Conservation (phyloP, 2,329 filamentous ascomycete genomes). For the Calonectria fujianensis region DNA sequence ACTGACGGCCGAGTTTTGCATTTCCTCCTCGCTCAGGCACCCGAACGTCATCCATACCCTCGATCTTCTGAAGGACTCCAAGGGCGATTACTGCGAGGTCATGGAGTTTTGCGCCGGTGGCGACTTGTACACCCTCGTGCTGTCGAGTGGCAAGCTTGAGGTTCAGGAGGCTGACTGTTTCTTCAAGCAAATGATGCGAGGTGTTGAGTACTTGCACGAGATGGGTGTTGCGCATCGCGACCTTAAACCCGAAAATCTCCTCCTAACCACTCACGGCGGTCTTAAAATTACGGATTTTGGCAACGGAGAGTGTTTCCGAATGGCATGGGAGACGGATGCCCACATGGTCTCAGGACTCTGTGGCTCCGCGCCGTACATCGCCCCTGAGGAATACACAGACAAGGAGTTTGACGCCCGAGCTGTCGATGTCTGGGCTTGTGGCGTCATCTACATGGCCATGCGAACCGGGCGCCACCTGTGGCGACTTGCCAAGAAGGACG, state of each 20-base stretch:
- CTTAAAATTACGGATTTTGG: conserved; percentile 99
- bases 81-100: conserved; percentile 98
- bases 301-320: conserved; percentile 98
- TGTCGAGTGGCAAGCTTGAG: conserved; percentile 93
- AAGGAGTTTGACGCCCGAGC: conserved; percentile 97
- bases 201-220: conserved; percentile 98
- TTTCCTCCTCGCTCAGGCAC: conserved; percentile 96
- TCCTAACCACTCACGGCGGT: conserved; percentile 92
- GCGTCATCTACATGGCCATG: conserved; percentile 99
- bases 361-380: conserved; percentile 97
- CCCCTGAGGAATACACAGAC: conserved; percentile 95
- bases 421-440: conserved; percentile 99
- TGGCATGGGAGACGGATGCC: conserved; percentile 99
- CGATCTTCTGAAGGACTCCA: conserved; percentile 94
- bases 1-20: conserved; percentile 97
- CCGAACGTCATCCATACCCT: conserved; percentile 99
- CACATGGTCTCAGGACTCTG: conserved; percentile 99
- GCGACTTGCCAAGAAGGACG: conserved; percentile 96
- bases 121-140: conserved; percentile 94
- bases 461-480: conserved; percentile 95
- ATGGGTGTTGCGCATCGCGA: conserved; percentile 99
- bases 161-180: conserved; percentile 96
- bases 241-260: conserved; percentile 95
- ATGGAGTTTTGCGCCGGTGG: conserved; percentile 99
- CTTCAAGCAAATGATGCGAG: conserved; percentile 99